Evolutionary conservation across 2,329 filamentous ascomycete species (phyloP).

Genomic region (Boeremia lycopersici): DNA sequence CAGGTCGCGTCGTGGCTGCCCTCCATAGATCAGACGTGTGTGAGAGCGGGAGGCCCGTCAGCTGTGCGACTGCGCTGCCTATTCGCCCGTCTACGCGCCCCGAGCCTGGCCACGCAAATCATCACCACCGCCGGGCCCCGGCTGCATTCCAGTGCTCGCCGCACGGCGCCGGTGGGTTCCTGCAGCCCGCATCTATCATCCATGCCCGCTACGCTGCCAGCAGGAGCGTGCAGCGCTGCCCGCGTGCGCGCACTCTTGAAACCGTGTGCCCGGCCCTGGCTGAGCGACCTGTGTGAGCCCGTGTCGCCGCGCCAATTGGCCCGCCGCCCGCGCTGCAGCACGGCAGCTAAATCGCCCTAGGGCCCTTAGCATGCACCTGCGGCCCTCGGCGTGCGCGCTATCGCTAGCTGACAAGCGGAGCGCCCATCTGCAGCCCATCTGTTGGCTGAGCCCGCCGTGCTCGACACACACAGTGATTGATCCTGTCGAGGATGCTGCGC

Average conservation of each 20-base stretch:
- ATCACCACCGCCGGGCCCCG: too few species aligned
- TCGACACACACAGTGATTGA: slow-evolving; percentile 6
- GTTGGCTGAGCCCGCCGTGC: slow-evolving; percentile 1
- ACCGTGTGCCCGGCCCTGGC: slow-evolving; percentile 11
- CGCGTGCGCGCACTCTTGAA: slow-evolving; percentile 9
- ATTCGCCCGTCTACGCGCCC: slow-evolving; percentile 18
- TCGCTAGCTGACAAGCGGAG: slow-evolving; percentile 10
- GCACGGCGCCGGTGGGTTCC: slow-evolving; percentile 3
- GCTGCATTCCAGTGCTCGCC: background rate
- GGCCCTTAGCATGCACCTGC: slow-evolving; percentile 6
- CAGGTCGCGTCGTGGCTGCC: slow-evolving; percentile 19
- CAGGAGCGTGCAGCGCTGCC: background rate
- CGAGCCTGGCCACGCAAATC: background rate
- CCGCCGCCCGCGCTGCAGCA: background rate
- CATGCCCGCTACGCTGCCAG: background rate
- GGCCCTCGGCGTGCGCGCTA: slow-evolving; percentile 6
- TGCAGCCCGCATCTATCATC: slow-evolving; percentile 1
- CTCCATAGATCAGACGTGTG: slow-evolving; percentile 17
- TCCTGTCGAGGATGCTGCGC: slow-evolving; percentile 8
- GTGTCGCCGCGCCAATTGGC: slow-evolving; percentile 3
- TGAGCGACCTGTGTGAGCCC: background rate
- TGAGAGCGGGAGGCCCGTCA: background rate
- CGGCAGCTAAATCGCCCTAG: slow-evolving; percentile 11
- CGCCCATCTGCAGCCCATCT: slow-evolving; percentile 11
- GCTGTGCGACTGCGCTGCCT: background rate